phyloP scores from a whole-genome alignment of 192 early-diverging fungal species.

The Mortierella antarctica region DNA sequence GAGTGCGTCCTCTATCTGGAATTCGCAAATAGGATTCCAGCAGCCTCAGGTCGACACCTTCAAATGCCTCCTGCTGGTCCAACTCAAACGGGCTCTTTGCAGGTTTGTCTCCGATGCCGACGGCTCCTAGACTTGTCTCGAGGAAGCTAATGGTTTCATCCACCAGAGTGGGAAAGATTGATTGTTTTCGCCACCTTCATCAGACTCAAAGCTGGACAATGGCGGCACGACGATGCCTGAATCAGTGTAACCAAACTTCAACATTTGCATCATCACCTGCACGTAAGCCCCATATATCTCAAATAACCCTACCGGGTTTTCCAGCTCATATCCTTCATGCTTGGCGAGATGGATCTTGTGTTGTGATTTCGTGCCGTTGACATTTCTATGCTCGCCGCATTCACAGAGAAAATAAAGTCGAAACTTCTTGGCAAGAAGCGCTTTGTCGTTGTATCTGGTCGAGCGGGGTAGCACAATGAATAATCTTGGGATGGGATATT shows the following conservation, averaged over 20 bases:
- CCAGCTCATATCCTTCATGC: too few relatives aligned
- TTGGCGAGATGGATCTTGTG: too few relatives aligned
- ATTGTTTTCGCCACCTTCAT: not conserved
- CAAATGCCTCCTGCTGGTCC: not conserved
- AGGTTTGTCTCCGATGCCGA: not conserved
- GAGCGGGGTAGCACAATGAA: too few relatives aligned
- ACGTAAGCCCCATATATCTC: not conserved
- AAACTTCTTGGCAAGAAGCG: too few relatives aligned
- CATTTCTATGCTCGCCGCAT: too few relatives aligned
- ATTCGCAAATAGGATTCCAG: not conserved
- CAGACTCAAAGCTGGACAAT: not conserved
- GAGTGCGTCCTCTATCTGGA: not conserved
- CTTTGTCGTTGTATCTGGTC: too few relatives aligned
- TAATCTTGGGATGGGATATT: too few relatives aligned
- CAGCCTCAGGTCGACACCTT: constrained; percentile 12
- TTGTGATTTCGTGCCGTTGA: too few relatives aligned
- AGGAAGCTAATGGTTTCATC: not conserved
- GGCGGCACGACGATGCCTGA: not conserved
- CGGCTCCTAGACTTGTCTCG: too few relatives aligned
- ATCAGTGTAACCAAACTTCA: not conserved
- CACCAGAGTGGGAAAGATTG: not conserved
- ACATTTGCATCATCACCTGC: not conserved
- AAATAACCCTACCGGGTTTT: too few relatives aligned
- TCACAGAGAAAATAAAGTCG: too few relatives aligned
- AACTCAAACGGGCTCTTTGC: not conserved